These are phyloP conservation scores for Stereum hirsutum DNA, from an alignment of 1,284 basidiomycete species.

Conservation along the genomic window DNA sequence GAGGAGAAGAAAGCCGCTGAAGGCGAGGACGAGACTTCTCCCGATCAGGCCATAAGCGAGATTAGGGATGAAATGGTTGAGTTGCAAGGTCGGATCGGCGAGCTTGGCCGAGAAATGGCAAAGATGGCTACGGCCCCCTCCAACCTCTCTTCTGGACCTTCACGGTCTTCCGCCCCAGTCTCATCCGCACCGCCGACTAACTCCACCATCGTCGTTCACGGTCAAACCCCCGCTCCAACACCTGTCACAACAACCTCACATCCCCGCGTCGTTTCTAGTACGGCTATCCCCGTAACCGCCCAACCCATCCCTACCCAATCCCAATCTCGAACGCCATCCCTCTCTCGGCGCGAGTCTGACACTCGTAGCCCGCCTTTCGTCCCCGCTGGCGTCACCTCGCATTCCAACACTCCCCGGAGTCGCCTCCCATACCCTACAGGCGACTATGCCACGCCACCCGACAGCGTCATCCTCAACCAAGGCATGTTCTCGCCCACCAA, in stretches of 20 bases:
- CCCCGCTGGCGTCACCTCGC: conserved; percentile 24
- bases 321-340: too few species aligned
- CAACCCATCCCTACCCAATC: too few species aligned
- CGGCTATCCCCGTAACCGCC: conserved; percentile 33
- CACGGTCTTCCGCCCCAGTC: conserved; percentile 33
- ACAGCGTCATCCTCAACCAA: conserved; percentile 22
- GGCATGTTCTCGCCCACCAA: conserved; percentile 49
- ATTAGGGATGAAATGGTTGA: conserved; percentile 62
- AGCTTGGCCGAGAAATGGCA: conserved; percentile 71
- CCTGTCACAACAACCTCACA: conserved; percentile 2
- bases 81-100: conserved; percentile 60
- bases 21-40: conserved; percentile 14
- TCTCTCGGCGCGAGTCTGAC: conserved; percentile 43
- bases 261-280: conserved; percentile 16
- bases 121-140: conserved; percentile 50
- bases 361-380: conserved; percentile 56
- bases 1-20: conserved; percentile 39
- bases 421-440: conserved; percentile 73
- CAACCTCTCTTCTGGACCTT: conserved; percentile 44
- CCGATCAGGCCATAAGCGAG: conserved; percentile 32
- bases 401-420: conserved; percentile 28
- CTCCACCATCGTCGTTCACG: conserved; percentile 22
- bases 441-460: conserved; percentile 61
- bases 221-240: conserved; percentile 14
- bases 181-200: conserved; percentile 25